Percentiles rank a stretch among this genome's conserved stretches.
Evolutionary conservation across 1,284 basidiomycete species (phyloP).

Genomic region (Schizophyllum commune): DNA sequence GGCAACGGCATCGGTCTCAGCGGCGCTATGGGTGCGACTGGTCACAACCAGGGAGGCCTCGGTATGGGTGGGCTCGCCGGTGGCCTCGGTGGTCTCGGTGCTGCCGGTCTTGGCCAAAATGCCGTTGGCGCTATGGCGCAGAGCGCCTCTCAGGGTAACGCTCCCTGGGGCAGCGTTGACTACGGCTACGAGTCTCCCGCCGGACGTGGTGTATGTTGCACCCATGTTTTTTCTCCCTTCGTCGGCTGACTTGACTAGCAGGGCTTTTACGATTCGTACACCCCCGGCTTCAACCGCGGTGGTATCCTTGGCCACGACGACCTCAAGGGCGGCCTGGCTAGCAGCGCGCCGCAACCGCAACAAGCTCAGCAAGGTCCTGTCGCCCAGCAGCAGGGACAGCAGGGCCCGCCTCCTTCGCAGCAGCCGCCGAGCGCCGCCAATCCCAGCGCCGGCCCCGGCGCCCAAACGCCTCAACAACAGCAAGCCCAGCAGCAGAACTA

Average conservation of each 20-base stretch:
- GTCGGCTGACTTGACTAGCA: conserved; percentile 21
- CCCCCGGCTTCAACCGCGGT: conserved; percentile 53
- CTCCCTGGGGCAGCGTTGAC: conserved; percentile 36
- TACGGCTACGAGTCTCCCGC: conserved; percentile 55
- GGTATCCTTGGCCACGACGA: conserved; percentile 67
- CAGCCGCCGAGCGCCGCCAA: conserved; percentile 39
- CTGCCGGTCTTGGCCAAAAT: too few relatives aligned
- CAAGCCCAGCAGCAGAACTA: conserved; percentile 60
- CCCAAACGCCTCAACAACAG: conserved; percentile 36
- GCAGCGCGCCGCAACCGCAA: conserved; percentile 46
- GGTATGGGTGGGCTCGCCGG: too few relatives aligned
- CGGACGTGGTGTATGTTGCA: conserved; percentile 46
- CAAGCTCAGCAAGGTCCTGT: conserved; percentile 38
- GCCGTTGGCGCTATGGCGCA: conserved; percentile 2
- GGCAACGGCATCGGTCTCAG: conserved; percentile 7
- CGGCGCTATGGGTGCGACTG: too few relatives aligned
- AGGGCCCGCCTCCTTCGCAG: conserved; percentile 37
- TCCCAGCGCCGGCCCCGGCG: conserved; percentile 37
- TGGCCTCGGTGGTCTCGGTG: background rate
- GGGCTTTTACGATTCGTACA: conserved; percentile 73
- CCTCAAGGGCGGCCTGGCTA: conserved; percentile 49
- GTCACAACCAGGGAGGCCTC: too few relatives aligned
- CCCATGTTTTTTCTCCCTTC: conserved; percentile 3
- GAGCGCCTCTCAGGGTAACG: background rate
- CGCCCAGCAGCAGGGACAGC: conserved; percentile 17